Percentiles rank a stretch among this genome's conserved stretches.
Evolutionary conservation across 139 green algal species (phyloP).

Genomic region (Micractinium sp.): DNA sequence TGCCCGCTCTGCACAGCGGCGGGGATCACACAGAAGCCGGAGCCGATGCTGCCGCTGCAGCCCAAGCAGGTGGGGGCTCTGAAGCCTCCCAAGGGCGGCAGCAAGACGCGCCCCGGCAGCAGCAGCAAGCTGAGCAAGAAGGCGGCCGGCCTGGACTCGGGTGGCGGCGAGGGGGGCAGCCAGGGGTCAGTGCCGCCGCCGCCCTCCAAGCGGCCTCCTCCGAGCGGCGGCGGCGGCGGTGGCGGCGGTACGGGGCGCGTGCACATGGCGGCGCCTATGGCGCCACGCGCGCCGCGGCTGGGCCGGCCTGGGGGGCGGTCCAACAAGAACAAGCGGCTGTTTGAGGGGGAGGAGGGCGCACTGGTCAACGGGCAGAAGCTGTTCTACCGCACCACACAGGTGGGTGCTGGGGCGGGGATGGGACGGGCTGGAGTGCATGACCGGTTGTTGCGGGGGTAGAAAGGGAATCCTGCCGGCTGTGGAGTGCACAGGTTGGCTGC

Average conservation of each 20-base stretch:
- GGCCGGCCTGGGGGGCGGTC: constrained; percentile 51
- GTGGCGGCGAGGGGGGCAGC: neutral
- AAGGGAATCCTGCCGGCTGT: too few relatives aligned
- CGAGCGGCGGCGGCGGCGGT: neutral
- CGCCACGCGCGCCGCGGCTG: neutral
- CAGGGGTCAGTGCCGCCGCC: neutral
- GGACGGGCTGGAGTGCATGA: neutral
- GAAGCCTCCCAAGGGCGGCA: constrained; percentile 3
- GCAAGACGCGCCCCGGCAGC: constrained; percentile 5
- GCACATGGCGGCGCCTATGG: constrained; percentile 43
- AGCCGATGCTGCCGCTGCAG: constrained; percentile 20
- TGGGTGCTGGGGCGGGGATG: neutral
- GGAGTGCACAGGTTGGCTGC: too few relatives aligned
- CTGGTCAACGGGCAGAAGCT: constrained; percentile 55
- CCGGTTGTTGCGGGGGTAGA: neutral
- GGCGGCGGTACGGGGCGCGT: constrained; percentile 14
- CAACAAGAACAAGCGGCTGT: constrained; percentile 81
- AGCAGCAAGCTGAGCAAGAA: constrained; percentile 9
- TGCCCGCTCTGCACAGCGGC: constrained; percentile 41
- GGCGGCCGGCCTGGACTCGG: neutral
- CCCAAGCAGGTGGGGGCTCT: constrained; percentile 2
- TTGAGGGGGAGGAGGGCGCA: constrained; percentile 60
- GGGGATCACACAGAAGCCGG: constrained; percentile 9
- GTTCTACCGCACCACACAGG: constrained; percentile 40
- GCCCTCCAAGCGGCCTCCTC: neutral